Base-by-base conservation (phyloP, 148 eudicot species). In the Chenopodium quinoa region DNA sequence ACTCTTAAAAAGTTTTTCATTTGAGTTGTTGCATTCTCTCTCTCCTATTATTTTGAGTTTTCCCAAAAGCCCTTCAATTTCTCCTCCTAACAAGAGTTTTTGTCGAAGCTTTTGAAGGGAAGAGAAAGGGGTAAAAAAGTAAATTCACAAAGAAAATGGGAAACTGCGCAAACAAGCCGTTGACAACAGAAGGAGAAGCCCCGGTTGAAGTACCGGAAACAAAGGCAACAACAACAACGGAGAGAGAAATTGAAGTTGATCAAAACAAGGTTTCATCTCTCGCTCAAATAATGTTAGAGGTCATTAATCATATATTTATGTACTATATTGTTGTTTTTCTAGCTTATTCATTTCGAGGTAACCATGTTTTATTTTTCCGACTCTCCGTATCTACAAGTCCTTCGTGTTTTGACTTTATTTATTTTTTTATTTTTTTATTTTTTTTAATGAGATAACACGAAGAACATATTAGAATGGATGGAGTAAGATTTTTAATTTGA, bases 131-230 rank as follows among this genome's bases (percentile, higher is more conserved):
- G 44, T n/a, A 48, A 23, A 65, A 37, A 4, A 31, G 81, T n/a
- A 78, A 72, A n/a, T 73, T 46, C 25, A 19, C 0, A 29, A 62
- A 60, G 40, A 27, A 9, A 34, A 85, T 86, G 88, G 88, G 88
- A 60, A 86, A 86, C 62, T 82, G 88, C 22, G 88, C 75, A 46
- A 83, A 80, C 83, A 86, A 86, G 81, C 88, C 88, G 40, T 58
- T 70, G 72, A 86, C 88, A 7, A 74, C 47, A 11, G 88, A 86
- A 27, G 88, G 81, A 9, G 85, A 77, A 32, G 83, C 78, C 1
- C 85, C 88, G 3, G 80, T 13, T 9, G 54, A 50, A 13, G 54
- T 54, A 37, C 77, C 82, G 46, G 85, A 85, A 64, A 71, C 82
- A 64, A 85, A 82, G 82, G 46, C 64, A n/a, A 56, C 52, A 63